Base-by-base conservation (phyloP, 768 basidiomycete species). In the Cystobasidium ongulense region DNA sequence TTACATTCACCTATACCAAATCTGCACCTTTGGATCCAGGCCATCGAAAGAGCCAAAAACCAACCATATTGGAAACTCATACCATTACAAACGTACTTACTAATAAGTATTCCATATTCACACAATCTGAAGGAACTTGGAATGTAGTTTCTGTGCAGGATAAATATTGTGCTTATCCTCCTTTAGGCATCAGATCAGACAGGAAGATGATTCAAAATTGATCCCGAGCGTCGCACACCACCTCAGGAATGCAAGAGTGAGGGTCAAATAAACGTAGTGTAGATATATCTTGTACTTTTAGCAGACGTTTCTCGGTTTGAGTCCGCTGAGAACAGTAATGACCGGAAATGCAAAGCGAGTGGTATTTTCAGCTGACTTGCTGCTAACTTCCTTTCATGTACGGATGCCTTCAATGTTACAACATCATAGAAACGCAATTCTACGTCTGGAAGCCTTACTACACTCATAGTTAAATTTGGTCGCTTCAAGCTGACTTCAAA, bases 1-100 rank as follows among this genome's bases (percentile, higher is more conserved):
- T 97, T 82, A 89, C 68, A 10, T 71, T 71, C 53, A 71, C 68
- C 31, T 71, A 71, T 59, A 71, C 68, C 68, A 71, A 71, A 39
- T 71, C 68, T 11, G 53, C 33, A n/a, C 68, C 63, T 36, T 38
- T 46, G 15, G 33, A 27, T 8, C 63, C 68, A 33, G 68, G 10
- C 8, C 38, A 27, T 39, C 21, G 35, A 35, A 71, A 71, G 68
- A 29, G 35, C 25, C 29, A 46, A 21, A 57, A 57, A 53, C 53
- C 68, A 29, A 38, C 53, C 3, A 27, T 59, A 17, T 35, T 57
- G 1, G 68, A 71, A 43, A 71, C 68, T n/a, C 68, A 71, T 27
- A 71, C 68, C 3, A 71, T 71, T 10, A 71, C 68, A 29, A 33
- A 71, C 18, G 68, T 59, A 3, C 7, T 3, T 15, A 71, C 68